Percentiles rank a stretch among this genome's conserved stretches.
phyloP scores from a whole-genome alignment of 306 rosid species.

The Malus orientalis region DNA sequence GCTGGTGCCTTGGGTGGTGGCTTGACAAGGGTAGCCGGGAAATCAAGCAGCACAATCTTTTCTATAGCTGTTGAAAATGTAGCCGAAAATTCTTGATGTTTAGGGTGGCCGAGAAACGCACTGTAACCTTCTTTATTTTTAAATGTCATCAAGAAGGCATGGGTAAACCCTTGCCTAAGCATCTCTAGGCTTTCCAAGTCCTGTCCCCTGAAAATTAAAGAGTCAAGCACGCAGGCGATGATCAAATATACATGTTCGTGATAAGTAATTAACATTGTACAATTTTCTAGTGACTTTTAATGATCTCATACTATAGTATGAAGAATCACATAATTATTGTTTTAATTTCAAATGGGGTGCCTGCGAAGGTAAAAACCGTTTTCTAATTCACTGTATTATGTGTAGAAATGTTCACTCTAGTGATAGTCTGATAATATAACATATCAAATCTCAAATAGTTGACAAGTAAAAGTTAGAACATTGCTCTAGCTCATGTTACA shows the following conservation, averaged over 20 bases:
- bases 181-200: constrained; percentile 69
- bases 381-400: not conserved
- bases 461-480: not conserved
- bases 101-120: constrained; percentile 64
- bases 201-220: constrained; percentile 49
- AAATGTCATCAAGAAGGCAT: constrained; percentile 81
- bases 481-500: not conserved
- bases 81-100: constrained; percentile 68
- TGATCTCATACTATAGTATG: not conserved
- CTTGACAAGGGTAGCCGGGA: constrained; percentile 62
- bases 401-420: not conserved
- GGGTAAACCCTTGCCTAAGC: constrained; percentile 84
- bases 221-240: not conserved
- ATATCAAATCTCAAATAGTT: not conserved
- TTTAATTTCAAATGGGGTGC: not conserved
- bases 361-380: not conserved
- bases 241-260: not conserved
- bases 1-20: constrained; percentile 9
- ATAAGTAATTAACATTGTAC: not conserved
- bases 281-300: not conserved
- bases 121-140: constrained; percentile 60
- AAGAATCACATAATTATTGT: not conserved
- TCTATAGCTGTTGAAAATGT: constrained; percentile 73
- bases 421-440: not conserved
- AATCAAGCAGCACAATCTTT: constrained; percentile 80